Base-by-base conservation (phyloP, 2,329 filamentous ascomycete genomes). In the Trichophaea hybrida region DNA sequence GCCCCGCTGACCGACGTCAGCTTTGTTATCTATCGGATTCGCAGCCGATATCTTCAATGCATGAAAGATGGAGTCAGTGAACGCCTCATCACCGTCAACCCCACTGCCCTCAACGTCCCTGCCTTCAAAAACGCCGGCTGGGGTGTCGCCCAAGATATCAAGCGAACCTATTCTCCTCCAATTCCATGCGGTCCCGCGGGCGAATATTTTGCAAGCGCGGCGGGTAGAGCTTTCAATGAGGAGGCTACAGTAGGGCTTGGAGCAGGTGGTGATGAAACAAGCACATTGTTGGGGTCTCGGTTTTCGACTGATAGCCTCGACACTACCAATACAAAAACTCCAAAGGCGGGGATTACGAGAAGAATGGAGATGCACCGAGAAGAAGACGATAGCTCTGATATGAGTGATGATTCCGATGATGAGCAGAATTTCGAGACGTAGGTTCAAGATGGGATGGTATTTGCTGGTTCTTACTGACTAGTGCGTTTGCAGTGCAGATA, bases 1-100 rank as follows among this genome's bases (percentile, higher is more conserved):
- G 10, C 10, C 48, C n/a, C 31, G 31, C 61, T 61, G 15, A 63
- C 59, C 17, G 15, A 55, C 33, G 15, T 55, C 68, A 89, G 85
- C 71, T 83, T 93, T 71, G 84, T 90, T 49, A 81, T 87, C 59
- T 91, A 91, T 74, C 86, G 89, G 72, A 77, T 94, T 59, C 84
- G 87, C 56, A 85, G 85, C 40, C 84, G 84, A 68, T 93, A 93
- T 70, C 80, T 94, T 38, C 82, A 83, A 66, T 81, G 87, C 64
- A 83, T 90, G 65, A 85, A 85, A 66, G 87, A 94, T 70, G 88
- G 87, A 62, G 86, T 93, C 6, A 87, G 87, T 65, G 88, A 94
- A 72, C 83, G 87, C 17, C 78, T 93, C 44, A 87, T 94, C 70
- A 88, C 83, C 43, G 79, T 94, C 62, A 87, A 91, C 72, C 83